A percentile compares a stretch with the other conserved stretches of the same genome.
Conservation (phyloP, 306 rosid genomes). For the Senna tora region DNA sequence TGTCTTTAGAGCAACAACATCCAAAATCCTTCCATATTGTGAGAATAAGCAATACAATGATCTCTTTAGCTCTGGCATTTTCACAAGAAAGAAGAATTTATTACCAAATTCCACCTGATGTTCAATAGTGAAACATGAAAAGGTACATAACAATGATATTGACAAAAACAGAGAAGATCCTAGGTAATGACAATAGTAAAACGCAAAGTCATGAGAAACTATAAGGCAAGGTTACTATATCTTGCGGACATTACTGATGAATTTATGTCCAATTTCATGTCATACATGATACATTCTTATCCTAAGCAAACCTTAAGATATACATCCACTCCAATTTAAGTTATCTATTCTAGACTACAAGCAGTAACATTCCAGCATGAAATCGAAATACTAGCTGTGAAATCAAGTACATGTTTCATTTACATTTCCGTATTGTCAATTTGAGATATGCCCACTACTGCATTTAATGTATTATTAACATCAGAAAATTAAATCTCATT, state of each 20-base stretch:
- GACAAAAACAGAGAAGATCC: neutral
- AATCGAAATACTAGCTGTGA: neutral
- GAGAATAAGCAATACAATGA: slow-evolving; percentile 91
- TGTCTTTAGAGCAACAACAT: slow-evolving; percentile 93
- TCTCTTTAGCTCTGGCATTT: slow-evolving; percentile 84
- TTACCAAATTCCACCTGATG: slow-evolving; percentile 2
- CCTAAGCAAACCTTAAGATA: neutral
- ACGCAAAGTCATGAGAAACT: neutral
- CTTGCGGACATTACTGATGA: neutral
- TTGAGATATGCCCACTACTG: neutral
- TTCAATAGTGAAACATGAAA: slow-evolving; percentile 7
- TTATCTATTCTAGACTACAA: neutral
- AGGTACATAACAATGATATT: neutral
- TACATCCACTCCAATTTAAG: slow-evolving; percentile 11
- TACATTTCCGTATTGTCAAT: neutral
- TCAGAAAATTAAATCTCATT: neutral
- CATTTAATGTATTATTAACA: neutral
- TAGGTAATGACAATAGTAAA: slow-evolving; percentile 16
- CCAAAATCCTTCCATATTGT: slow-evolving; percentile 94
- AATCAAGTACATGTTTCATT: neutral
- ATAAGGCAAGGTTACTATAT: neutral
- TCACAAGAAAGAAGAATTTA: slow-evolving; percentile 17
- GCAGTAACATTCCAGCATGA: slow-evolving; percentile 7
- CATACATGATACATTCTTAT: neutral
- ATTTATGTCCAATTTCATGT: slow-evolving; percentile 5